Evolutionary conservation across 2,329 filamentous ascomycete species (phyloP), one percentile per base, ranked within the genome.

Genomic region (Pseudovirgaria hyperparasitica): DNA sequence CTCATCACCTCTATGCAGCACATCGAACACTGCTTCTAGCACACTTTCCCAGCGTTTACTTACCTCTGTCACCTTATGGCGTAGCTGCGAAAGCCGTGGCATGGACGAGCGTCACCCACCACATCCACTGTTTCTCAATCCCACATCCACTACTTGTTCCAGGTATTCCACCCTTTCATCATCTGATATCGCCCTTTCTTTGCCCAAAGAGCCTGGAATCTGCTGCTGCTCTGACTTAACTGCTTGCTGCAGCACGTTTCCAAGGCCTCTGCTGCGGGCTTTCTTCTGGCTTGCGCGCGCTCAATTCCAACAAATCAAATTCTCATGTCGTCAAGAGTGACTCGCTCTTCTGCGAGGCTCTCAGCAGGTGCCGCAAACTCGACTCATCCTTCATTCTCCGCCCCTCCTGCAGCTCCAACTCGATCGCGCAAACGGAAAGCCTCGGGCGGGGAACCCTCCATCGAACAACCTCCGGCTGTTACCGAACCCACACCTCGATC

Each of bases 321-420:
- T 77, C 82, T 87, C 76, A 94, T 93, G 85, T 82, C 82, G 73
- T 66, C 76, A 72, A 94, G 86, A 82, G 76, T 90, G 50, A 94
- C 87, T 68, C 84, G 87, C 67, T 90, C 86, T 50, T 79, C 86
- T 58, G 80, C 86, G 65, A 85, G 85, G 67, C 76, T 82, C 72
- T 82, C 82, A 64, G 79, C 82, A 60, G 67, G 66, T 50, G 50
- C 53, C 38, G 53, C 72, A 37, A 49, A 36, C 45, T 37, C 48
- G 28, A 39, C n/a, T n/a, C 59, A 27, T 26, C 35, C 31, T 29
- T 36, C 42, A 59, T 61, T 46, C 52, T 62, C 40, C 23, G 48
- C 43, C 38, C 49, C 37, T 38, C 45, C 41, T 34, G 46, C 58
- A 48, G 51, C 59, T 26, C 58, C 56, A 36, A 55, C 62, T 43